phyloP scores from a whole-genome alignment of 2,329 filamentous ascomycete species.

The Aspergillus viridinutans region DNA sequence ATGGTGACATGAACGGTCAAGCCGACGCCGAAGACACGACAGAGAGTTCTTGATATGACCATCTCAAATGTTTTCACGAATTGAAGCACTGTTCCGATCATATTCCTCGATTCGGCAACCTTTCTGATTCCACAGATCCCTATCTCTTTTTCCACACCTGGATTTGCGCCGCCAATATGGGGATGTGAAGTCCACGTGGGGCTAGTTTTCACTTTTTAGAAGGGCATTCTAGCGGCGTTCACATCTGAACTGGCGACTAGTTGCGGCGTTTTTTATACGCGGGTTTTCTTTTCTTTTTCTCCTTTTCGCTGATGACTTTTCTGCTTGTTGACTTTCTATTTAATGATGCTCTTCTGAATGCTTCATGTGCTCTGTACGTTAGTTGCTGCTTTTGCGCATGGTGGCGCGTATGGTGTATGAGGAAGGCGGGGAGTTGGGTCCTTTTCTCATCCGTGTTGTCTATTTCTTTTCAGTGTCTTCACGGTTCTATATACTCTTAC shows the following conservation, averaged over 20 bases:
- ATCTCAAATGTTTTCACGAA: neutral
- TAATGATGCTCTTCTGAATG: constrained; percentile 5
- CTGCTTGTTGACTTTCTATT: constrained; percentile 6
- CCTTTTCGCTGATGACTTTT: constrained; percentile 3
- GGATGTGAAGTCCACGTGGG: neutral
- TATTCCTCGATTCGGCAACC: neutral
- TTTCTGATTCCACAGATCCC: neutral
- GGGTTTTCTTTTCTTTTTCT: neutral
- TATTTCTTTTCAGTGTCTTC: constrained; percentile 11
- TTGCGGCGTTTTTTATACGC: constrained; percentile 1
- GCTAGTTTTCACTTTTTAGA: neutral
- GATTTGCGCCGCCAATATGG: neutral
- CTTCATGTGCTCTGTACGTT: constrained; percentile 2
- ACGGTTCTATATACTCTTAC: constrained; percentile 8
- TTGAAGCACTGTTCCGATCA: neutral
- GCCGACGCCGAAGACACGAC: constrained; percentile 20
- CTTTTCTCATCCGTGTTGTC: constrained; percentile 14
- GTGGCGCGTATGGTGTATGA: constrained; percentile 18
- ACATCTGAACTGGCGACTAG: neutral
- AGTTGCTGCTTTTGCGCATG: constrained; percentile 6
- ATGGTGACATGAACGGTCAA: constrained; percentile 18
- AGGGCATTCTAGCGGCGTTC: neutral
- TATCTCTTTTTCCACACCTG: neutral
- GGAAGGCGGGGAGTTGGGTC: constrained; percentile 15
- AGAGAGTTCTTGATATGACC: constrained; percentile 1